These are phyloP conservation scores for Coix lacrymajobi DNA, from an alignment of 176 grass and related monocot species.

Conservation along the genomic window DNA sequence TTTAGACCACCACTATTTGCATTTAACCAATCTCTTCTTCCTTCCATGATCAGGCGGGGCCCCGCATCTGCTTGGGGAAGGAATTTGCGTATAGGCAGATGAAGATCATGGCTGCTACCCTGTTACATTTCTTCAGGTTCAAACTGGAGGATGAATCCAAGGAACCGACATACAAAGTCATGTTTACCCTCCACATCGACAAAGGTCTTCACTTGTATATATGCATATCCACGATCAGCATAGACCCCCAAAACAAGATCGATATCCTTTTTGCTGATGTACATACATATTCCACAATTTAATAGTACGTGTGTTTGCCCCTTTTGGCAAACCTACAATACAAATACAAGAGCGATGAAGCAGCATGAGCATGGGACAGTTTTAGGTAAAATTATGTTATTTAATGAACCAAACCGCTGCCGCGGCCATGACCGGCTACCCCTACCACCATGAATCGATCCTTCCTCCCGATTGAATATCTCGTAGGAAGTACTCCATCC, in stretches of 20 bases:
- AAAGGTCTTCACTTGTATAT: conserved; percentile 37
- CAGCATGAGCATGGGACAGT: neutral
- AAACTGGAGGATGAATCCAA: conserved; percentile 49
- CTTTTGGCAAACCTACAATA: neutral
- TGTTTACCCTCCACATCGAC: conserved; percentile 56
- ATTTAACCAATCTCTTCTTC: neutral
- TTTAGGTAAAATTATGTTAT: too few species aligned
- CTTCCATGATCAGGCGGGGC: conserved; percentile 37
- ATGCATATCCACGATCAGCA: conserved; percentile 13
- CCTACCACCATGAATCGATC: too few species aligned
- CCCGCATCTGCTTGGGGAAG: conserved; percentile 56
- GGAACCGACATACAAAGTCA: conserved; percentile 35
- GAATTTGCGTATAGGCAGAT: conserved; percentile 77
- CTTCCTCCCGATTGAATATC: too few species aligned
- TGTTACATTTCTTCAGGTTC: conserved; percentile 61
- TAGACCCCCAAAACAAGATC: neutral
- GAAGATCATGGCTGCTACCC: conserved; percentile 52
- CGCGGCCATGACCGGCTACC: too few species aligned
- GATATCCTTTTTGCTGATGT: neutral
- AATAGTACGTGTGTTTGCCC: neutral
- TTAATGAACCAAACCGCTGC: too few species aligned
- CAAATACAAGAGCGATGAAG: neutral
- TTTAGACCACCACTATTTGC: neutral
- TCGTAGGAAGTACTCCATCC: too few species aligned
- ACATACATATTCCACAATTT: neutral